Base-by-base conservation (phyloP, 2,329 filamentous ascomycete genomes). In the Cucurbitaria berberidis region DNA sequence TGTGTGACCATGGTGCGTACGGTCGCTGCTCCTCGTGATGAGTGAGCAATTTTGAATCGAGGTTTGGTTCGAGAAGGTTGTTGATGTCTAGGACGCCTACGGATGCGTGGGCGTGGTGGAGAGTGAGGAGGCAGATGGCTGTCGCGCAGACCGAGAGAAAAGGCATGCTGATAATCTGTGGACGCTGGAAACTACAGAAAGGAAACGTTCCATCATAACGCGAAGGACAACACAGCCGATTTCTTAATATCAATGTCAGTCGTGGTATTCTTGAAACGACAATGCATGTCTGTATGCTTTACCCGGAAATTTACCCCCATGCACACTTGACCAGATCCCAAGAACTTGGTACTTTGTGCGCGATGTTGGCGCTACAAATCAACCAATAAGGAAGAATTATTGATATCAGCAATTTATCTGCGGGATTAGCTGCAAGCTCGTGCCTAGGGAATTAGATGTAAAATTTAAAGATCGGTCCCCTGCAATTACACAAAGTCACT, bases 1-100 rank as follows among this genome's bases (percentile, higher is more conserved):
- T 36, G 46, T 62, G 56, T 19, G 61, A 55, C 64, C 64, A 67
- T 7, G 62, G 55, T 9, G 43, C 26, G 45, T 58, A 22, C 8
- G 46, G 45, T 10, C 18, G 35, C 29, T 52, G n/a, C 22, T 22
- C 34, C 1, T 3, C 26, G 35, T 29, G 18, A 27, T 18, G 3
- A 19, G n/a, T n/a, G 32, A 24, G 2, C 2, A 26, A 3, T 13
- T 34, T 29, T 40, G 42, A 45, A 11, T 6, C 39, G 11, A 39
- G 41, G n/a, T 54, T 48, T 15, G 55, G 43, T 39, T 48, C 42
- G 8, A 64, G 55, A 11, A 64, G 51, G 18, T 55, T 13, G 32
- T 61, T 43, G 19, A 62, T 60, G 30, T 62, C 39, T 8, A 64
- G 13, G 16, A 57, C 43, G 39, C 59, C 63, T n/a, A 58, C 22